A percentile compares a stretch with the other conserved stretches of the same genome.
These are phyloP conservation scores for Helminthosporium solani DNA, from an alignment of 2,329 filamentous ascomycete genomes.

Conservation along the genomic window DNA sequence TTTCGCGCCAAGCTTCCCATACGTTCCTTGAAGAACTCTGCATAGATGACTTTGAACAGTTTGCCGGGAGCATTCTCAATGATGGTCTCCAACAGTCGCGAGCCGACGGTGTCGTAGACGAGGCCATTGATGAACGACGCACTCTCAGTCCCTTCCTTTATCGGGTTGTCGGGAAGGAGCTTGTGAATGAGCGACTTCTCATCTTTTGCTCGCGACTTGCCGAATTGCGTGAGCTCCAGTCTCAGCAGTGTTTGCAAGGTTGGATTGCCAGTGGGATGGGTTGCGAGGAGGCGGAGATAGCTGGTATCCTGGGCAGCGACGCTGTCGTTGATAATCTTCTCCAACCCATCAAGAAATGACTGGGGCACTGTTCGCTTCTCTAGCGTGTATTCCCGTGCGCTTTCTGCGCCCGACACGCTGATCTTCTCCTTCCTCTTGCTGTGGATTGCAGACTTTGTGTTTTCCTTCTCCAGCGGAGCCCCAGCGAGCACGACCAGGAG, in stretches of 20 bases:
- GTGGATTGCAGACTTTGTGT: slow-evolving; percentile 69
- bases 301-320: slow-evolving; percentile 74
- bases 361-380: slow-evolving; percentile 64
- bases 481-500: slow-evolving; percentile 84
- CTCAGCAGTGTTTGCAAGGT: slow-evolving; percentile 88
- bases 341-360: slow-evolving; percentile 73
- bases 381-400: slow-evolving; percentile 47
- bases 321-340: slow-evolving; percentile 79
- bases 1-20: slow-evolving; percentile 83
- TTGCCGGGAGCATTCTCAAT: slow-evolving; percentile 80
- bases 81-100: slow-evolving; percentile 84
- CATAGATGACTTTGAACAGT: slow-evolving; percentile 85
- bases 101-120: slow-evolving; percentile 87
- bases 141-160: slow-evolving; percentile 70
- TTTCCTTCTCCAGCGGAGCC: slow-evolving; percentile 67
- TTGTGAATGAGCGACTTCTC: slow-evolving; percentile 69
- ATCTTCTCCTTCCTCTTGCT: slow-evolving; percentile 92
- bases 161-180: slow-evolving; percentile 76
- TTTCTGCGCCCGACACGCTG: slow-evolving; percentile 51
- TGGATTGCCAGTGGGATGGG: slow-evolving; percentile 87
- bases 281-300: slow-evolving; percentile 79
- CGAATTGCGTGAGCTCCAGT: slow-evolving; percentile 75
- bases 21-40: slow-evolving; percentile 73
- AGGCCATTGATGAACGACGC: slow-evolving; percentile 82
- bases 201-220: slow-evolving; percentile 65